Conservation (phyloP, 2,329 filamentous ascomycete species). For the Colletotrichum ledebouriae region DNA sequence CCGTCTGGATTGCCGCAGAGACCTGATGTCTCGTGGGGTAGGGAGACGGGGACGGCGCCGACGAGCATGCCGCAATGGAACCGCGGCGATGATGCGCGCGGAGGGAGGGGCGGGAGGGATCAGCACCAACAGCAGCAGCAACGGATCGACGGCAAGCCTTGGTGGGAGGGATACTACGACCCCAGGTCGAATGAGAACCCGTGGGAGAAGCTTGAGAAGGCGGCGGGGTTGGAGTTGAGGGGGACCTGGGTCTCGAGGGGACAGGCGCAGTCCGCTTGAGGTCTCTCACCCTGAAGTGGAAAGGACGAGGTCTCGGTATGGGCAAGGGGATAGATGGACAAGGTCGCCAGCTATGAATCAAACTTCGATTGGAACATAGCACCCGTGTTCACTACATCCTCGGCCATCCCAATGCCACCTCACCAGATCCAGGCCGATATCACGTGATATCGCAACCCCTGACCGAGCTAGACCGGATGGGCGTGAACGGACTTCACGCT, state of each 20-base stretch:
- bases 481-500: not conserved
- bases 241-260: slow-evolving; percentile 59
- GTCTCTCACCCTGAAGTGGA: not conserved
- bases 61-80: slow-evolving; percentile 28
- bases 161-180: slow-evolving; percentile 79
- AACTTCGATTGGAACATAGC: not conserved
- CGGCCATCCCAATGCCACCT: not conserved
- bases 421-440: slow-evolving; percentile 7
- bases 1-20: slow-evolving; percentile 30
- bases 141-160: slow-evolving; percentile 53
- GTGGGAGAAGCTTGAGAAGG: slow-evolving; percentile 71
- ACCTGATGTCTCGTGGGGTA: slow-evolving; percentile 39
- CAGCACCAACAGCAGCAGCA: slow-evolving; percentile 15
- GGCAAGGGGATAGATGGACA: not conserved
- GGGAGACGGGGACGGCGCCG: slow-evolving; percentile 23
- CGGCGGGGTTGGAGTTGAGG: slow-evolving; percentile 56
- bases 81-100: not conserved
- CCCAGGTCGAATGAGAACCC: slow-evolving; percentile 79
- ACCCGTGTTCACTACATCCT: not conserved
- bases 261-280: slow-evolving; percentile 14
- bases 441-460: slow-evolving; percentile 35
- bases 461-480: not conserved
- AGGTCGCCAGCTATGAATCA: slow-evolving; percentile 3
- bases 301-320: not conserved
- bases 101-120: not conserved